A percentile compares a stretch with the other conserved stretches of the same genome.
These are phyloP conservation scores for Penicillium fimorum DNA, from an alignment of 495 filamentous ascomycete genomes.

Conservation along the genomic window DNA sequence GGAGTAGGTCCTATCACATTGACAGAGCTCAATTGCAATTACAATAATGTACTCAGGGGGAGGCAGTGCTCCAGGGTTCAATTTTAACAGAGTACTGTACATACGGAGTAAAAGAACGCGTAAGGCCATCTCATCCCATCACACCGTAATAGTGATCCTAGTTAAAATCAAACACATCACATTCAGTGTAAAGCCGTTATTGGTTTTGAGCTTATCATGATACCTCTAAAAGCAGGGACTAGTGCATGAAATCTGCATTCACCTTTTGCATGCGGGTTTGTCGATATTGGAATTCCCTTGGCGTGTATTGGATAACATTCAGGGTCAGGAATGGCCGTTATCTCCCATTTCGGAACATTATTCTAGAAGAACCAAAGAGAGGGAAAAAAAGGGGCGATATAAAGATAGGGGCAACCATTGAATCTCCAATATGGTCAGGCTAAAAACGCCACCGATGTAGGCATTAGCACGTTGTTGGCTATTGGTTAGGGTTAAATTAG, in stretches of 20 bases:
- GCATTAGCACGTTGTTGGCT: slow-evolving; percentile 18
- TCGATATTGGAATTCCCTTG: slow-evolving; percentile 4
- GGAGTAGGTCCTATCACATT: neutral
- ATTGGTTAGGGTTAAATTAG: slow-evolving; percentile 13
- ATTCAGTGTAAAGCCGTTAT: slow-evolving; percentile 16
- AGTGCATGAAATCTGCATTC: neutral
- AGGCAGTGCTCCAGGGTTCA: slow-evolving; percentile 3
- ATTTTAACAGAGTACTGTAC: neutral
- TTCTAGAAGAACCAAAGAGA: slow-evolving; percentile 1
- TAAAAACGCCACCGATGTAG: slow-evolving; percentile 35
- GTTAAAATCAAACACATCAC: slow-evolving; percentile 28
- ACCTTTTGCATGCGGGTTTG: slow-evolving; percentile 17
- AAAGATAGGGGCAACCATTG: slow-evolving; percentile 11
- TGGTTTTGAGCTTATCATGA: slow-evolving; percentile 22
- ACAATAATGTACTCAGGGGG: slow-evolving; percentile 5
- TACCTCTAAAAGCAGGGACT: slow-evolving; percentile 7
- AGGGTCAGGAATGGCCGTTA: slow-evolving; percentile 26
- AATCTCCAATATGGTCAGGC: slow-evolving; percentile 11
- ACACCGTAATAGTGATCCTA: slow-evolving; percentile 11
- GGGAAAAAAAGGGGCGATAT: neutral
- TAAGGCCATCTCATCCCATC: slow-evolving; percentile 11
- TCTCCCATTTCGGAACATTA: slow-evolving; percentile 22
- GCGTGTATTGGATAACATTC: slow-evolving; percentile 10
- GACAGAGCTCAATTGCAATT: slow-evolving; percentile 12
- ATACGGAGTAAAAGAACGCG: slow-evolving; percentile 2